These are phyloP conservation scores for Leccinum pachyderme DNA, from an alignment of 1,284 basidiomycete genomes.

Conservation along the genomic window DNA sequence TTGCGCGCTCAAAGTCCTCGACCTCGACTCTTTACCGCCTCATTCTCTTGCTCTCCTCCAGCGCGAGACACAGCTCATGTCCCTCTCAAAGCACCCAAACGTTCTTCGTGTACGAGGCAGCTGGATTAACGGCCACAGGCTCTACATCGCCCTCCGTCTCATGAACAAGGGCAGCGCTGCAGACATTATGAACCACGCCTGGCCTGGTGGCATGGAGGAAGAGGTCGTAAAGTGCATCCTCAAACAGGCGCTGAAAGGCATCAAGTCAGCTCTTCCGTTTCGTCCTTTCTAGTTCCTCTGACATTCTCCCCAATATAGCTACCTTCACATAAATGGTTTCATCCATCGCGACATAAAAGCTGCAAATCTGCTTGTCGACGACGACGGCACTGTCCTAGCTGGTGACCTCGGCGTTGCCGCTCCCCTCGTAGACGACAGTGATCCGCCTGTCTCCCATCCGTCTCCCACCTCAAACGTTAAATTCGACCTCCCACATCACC, in stretches of 20 bases:
- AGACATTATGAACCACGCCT: constrained; percentile 82
- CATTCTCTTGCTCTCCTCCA: constrained; percentile 68
- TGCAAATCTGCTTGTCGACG: constrained; percentile 84
- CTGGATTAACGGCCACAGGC: constrained; percentile 82
- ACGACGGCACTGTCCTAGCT: constrained; percentile 84
- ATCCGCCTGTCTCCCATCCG: constrained; percentile 25
- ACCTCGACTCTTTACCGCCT: constrained; percentile 75
- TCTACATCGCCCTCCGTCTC: constrained; percentile 84
- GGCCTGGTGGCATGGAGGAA: constrained; percentile 85
- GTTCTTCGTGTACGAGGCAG: constrained; percentile 86
- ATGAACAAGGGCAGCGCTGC: constrained; percentile 88
- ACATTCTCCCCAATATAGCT: constrained; percentile 41
- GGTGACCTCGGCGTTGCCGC: constrained; percentile 89
- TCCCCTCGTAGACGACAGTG: constrained; percentile 66
- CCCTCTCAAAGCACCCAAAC: constrained; percentile 90
- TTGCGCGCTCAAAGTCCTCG: constrained; percentile 85
- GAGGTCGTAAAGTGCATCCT: constrained; percentile 82
- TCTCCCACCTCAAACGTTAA: constrained; percentile 33
- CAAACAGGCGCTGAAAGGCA: constrained; percentile 77
- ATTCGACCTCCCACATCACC: constrained; percentile 31
- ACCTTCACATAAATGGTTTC: constrained; percentile 86
- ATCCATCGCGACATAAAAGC: constrained; percentile 90
- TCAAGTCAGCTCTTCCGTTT: constrained; percentile 56
- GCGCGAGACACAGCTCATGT: constrained; percentile 89
- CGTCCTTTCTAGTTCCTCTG: not conserved